Base-by-base conservation (phyloP, 2,329 filamentous ascomycete genomes). In the Paracamarosporium sp. region DNA sequence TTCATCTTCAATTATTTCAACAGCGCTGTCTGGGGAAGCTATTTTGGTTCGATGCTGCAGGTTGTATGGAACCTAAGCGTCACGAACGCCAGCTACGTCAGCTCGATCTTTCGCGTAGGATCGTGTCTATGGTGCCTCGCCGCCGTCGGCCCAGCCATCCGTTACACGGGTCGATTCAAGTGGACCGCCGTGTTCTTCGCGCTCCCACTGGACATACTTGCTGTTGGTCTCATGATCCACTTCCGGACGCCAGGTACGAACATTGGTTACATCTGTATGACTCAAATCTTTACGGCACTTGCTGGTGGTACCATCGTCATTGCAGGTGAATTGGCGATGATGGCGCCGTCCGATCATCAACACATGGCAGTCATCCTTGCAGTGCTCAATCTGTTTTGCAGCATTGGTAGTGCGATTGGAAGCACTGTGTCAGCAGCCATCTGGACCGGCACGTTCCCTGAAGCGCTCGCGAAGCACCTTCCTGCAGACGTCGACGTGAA, bases 341-440 rank as follows among this genome's bases (percentile, higher is more conserved):
- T 72, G 27, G 63, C 69, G 0, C 86, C 55, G 6, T 57, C 50
- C 1, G 56, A 61, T 2, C 67, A 68, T 25, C 61, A 67, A 17
- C 83, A 83, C 58, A 81, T 90, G 57, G 88, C 74, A 0, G 63
- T 69, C 6, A 63, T 69, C 6, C 61, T 76, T 13, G 74, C 73
- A 4, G 54, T 67, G 5, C 82, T 86, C 2, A 80, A 89, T 22
- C 81, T 90, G n/a, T 84, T 86, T 28, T 80, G 83, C 56, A 84
- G 82, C 57, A 82, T 90, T 57, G 88, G 75, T 6, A 66, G 70
- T n/a, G 72, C 71, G 3, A 67, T 76, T n/a, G 75, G 75, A 4
- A 59, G 53, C 35, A 82, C 87, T 1, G 80, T 90, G 38, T 82
- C 87, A 0, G 82, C 82, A 0, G 86, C 86, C 1, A 85, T 90